phyloP scores from a whole-genome alignment of 1,284 basidiomycete genomes.

The Xanthoconium separans region DNA sequence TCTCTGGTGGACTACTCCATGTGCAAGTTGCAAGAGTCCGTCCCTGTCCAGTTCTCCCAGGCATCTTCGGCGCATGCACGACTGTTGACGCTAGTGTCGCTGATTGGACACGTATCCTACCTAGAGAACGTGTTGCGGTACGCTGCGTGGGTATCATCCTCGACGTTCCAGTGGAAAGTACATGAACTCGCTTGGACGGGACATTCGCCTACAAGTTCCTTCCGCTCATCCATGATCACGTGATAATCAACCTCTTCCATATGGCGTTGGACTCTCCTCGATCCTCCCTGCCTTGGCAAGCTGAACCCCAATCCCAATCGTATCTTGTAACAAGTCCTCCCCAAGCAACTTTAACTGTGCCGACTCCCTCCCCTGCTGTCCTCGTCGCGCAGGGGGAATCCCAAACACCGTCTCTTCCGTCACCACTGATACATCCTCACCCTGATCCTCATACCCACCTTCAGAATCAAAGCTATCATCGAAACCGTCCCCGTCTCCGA shows the following conservation, averaged over 20 bases:
- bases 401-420: conserved; percentile 71
- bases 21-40: conserved; percentile 3
- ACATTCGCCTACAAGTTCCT: conserved; percentile 18
- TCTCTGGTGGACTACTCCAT: background rate
- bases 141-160: conserved; percentile 35
- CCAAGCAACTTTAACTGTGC: conserved; percentile 53
- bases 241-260: conserved; percentile 22
- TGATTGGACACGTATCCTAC: conserved; percentile 17
- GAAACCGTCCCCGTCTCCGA: conserved; percentile 47
- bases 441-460: conserved; percentile 20
- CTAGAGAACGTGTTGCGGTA: conserved; percentile 22
- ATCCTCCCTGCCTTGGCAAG: conserved; percentile 46
- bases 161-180: background rate
- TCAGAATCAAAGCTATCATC: conserved; percentile 52
- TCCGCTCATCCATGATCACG: conserved; percentile 22
- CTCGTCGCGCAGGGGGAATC: conserved; percentile 50
- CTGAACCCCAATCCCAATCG: conserved; percentile 55
- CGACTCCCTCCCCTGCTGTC: conserved; percentile 27
- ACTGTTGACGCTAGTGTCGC: conserved; percentile 7
- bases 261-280: conserved; percentile 66
- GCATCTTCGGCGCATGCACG: conserved; percentile 7
- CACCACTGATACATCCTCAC: conserved; percentile 17
- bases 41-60: conserved; percentile 5
- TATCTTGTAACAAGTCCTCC: conserved; percentile 60
- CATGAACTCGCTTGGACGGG: too few species aligned